Conservation (phyloP, 129 eudicot genomes). For the Pittosporum tobira region DNA sequence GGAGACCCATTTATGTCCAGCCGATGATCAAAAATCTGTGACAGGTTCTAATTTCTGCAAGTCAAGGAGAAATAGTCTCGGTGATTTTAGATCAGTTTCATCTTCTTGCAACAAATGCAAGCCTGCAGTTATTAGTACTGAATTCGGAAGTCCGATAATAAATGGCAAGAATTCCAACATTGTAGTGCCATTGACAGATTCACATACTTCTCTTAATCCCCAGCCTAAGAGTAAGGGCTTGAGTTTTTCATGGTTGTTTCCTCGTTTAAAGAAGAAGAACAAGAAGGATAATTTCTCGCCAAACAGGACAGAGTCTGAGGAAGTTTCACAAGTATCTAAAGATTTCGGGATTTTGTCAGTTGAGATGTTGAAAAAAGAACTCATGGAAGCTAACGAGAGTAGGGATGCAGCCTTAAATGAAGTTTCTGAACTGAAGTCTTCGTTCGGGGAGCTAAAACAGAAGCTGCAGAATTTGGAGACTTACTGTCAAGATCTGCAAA, state of each 20-base stretch:
- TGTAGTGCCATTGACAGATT: constrained; percentile 63
- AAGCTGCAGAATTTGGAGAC: constrained; percentile 66
- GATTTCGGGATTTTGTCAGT: constrained; percentile 41
- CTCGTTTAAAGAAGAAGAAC: constrained; percentile 60
- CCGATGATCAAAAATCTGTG: constrained; percentile 49
- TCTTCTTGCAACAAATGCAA: constrained; percentile 76
- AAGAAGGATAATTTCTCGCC: constrained; percentile 45
- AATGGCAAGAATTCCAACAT: constrained; percentile 37
- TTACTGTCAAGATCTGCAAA: constrained; percentile 81
- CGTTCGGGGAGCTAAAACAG: constrained; percentile 49
- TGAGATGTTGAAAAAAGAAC: constrained; percentile 63
- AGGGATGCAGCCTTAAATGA: constrained; percentile 60
- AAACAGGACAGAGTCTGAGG: constrained; percentile 36
- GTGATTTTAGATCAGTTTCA: constrained; percentile 52
- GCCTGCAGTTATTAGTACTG: constrained; percentile 43
- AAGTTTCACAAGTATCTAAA: constrained; percentile 35
- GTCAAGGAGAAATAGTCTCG: constrained; percentile 65
- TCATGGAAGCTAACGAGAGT: constrained; percentile 60
- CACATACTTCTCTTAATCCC: constrained; percentile 41
- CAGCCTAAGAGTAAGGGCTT: constrained; percentile 43
- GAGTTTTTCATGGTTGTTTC: constrained; percentile 73
- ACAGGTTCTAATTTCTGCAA: constrained; percentile 35
- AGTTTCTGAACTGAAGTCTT: constrained; percentile 69
- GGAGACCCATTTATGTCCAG: constrained; percentile 34
- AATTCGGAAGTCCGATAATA: constrained; percentile 12